These are phyloP conservation scores for Mortierella sp. DNA, from an alignment of 371 early-diverging fungal genomes.

Conservation along the genomic window DNA sequence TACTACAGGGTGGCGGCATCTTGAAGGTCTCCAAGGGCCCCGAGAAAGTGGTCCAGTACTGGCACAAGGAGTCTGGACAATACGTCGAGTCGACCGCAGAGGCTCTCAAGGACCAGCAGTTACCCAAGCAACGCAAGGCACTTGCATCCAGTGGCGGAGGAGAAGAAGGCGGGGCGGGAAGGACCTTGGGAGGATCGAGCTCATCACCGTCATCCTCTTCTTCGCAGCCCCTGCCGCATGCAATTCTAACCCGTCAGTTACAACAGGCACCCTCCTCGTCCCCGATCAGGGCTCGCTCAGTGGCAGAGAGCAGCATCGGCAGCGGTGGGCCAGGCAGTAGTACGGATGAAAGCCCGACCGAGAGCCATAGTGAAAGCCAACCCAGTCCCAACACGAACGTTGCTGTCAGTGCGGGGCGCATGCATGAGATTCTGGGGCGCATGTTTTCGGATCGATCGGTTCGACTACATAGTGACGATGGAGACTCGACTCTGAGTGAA, in stretches of 20 bases:
- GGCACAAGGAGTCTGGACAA: conserved; percentile 28
- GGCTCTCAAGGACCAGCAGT: conserved; percentile 23
- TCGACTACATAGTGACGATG: conserved; percentile 30
- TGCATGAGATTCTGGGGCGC: conserved; percentile 50
- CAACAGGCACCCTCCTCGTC: not conserved
- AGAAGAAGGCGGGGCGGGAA: not conserved
- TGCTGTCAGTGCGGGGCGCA: conserved; percentile 35
- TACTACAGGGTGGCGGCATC: conserved; percentile 36
- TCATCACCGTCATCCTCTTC: conserved; percentile 1
- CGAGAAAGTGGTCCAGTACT: conserved; percentile 40
- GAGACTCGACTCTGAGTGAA: conserved; percentile 32
- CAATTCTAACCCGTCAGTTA: conserved; percentile 3
- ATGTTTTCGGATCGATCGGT: conserved; percentile 40
- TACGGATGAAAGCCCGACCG: conserved; percentile 20
- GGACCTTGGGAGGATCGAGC: not conserved
- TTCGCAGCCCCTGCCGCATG: conserved; percentile 1
- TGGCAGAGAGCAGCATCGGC: not conserved
- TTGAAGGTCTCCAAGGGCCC: conserved; percentile 47
- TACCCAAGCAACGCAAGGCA: conserved; percentile 1
- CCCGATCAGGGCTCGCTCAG: conserved; percentile 10
- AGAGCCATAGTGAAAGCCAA: conserved; percentile 10
- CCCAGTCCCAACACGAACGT: conserved; percentile 23
- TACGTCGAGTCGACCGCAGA: conserved; percentile 38
- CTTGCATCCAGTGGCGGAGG: not conserved
- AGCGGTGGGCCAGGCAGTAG: conserved; percentile 7